A percentile compares a stretch with the other conserved stretches of the same genome.
Conservation (phyloP, 2,329 filamentous ascomycete genomes). For the Elsinoe perseae region DNA sequence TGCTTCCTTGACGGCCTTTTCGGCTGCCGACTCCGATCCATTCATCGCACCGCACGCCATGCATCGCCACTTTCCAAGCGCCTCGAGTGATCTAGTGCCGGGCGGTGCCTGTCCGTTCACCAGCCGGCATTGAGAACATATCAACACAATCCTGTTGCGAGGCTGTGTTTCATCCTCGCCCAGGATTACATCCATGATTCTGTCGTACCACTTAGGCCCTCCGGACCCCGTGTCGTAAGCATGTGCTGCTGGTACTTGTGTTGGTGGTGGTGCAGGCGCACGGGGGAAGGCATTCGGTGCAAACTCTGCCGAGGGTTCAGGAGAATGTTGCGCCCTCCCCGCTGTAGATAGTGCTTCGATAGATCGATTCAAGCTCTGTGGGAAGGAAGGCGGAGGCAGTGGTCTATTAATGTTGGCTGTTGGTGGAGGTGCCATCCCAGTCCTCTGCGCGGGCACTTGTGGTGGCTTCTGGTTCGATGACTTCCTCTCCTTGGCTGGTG, state of each 20-base stretch:
- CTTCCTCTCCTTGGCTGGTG: slow-evolving; percentile 24
- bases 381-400: slow-evolving; percentile 32
- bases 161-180: slow-evolving; percentile 91
- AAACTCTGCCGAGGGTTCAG: slow-evolving; percentile 51
- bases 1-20: slow-evolving; percentile 63
- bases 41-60: slow-evolving; percentile 76
- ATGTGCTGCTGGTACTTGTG: slow-evolving; percentile 21
- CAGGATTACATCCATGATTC: slow-evolving; percentile 81
- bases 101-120: slow-evolving; percentile 96
- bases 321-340: slow-evolving; percentile 2
- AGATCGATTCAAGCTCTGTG: slow-evolving; percentile 51
- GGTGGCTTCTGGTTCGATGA: slow-evolving; percentile 24
- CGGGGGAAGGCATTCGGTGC: slow-evolving; percentile 61
- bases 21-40: slow-evolving; percentile 69
- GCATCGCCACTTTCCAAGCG: slow-evolving; percentile 82
- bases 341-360: slow-evolving; percentile 24
- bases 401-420: slow-evolving; percentile 55
- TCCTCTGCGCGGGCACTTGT: slow-evolving; percentile 44
- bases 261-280: slow-evolving; percentile 29
- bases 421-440: slow-evolving; percentile 52
- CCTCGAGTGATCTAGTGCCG: slow-evolving; percentile 65
- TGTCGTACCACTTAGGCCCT: slow-evolving; percentile 75
- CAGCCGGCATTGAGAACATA: slow-evolving; percentile 72
- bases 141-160: slow-evolving; percentile 81
- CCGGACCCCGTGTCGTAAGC: slow-evolving; percentile 18